Conservation (phyloP, 306 rosid species). For the Senna tora region DNA sequence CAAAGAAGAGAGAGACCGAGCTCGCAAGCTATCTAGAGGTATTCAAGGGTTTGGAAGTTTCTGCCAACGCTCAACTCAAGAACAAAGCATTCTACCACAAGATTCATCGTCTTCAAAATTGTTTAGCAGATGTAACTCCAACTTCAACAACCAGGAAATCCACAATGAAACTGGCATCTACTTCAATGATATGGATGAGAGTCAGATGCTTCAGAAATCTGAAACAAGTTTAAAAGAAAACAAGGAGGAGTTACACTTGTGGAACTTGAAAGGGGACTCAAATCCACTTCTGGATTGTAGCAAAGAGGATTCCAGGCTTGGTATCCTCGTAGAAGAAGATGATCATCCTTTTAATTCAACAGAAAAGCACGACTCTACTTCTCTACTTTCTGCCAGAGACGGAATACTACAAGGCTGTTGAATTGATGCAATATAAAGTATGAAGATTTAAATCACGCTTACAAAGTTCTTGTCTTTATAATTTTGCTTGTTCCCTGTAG, state of each 20-base stretch:
- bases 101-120: constrained; percentile 46
- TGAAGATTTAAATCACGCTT: constrained; percentile 18
- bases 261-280: constrained; percentile 54
- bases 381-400: constrained; percentile 57
- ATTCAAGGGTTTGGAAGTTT: constrained; percentile 95
- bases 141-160: constrained; percentile 44
- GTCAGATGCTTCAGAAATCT: constrained; percentile 40
- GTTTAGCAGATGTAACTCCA: constrained; percentile 53
- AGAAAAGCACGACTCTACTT: constrained; percentile 46
- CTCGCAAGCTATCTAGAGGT: constrained; percentile 78
- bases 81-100: constrained; percentile 53
- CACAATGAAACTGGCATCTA: constrained; percentile 36
- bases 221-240: constrained; percentile 63
- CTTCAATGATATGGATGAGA: constrained; percentile 28
- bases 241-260: constrained; percentile 53
- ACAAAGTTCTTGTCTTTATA: constrained; percentile 1
- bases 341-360: constrained; percentile 72
- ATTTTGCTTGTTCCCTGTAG: constrained; percentile 14
- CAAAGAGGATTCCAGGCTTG: constrained; percentile 40
- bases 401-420: constrained; percentile 52
- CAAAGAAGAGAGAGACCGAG: constrained; percentile 76
- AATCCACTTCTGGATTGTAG: constrained; percentile 50
- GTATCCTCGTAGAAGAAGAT: constrained; percentile 47
- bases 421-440: constrained; percentile 31
- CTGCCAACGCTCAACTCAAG: constrained; percentile 50